Base-by-base conservation (phyloP, 257 asterid genomes). In the Solanum tarapatanum region DNA sequence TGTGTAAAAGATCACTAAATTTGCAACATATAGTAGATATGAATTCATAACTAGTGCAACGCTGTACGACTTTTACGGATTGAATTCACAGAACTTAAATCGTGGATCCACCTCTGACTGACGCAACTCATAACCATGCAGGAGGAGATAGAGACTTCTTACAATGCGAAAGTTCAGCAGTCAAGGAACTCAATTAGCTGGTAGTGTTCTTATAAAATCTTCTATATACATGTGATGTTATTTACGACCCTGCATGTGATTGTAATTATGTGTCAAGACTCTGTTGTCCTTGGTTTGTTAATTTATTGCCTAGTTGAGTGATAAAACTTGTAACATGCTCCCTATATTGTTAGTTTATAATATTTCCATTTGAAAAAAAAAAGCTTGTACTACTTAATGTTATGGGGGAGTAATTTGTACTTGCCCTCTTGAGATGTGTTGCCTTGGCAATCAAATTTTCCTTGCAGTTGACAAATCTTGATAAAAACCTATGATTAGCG, bases 81-180 rank as follows among this genome's bases (percentile, higher is more conserved):
- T 72, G 43, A 74, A 21, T 11, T 5, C 51, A 10, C 35, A 74
- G 16, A 74, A 73, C 45, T 17, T 73, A 35, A 17, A 73, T 73
- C 48, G 8, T 74, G 4, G 30, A 74, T 74, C 30, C 48, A 11
- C 82, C 9, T 55, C 64, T 33, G 82, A 73, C 48, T 35, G 4
- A 74, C 0, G 33, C 76, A 35, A 41, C 23, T 32, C 41, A 30
- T 77, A 68, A 64, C 84, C 74, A 26, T 92, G 94, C 98, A 96
- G 98, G 99, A 95, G 90, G 99, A 94, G 83, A 97, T 94, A 51
- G 98, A 94, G 90, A 90, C 87, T 84, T 45, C 90, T 16, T 93
- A 95, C 87, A 94, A 92, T 68, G 93, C 94, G 32, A 94, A 93
- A 91, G 87, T 91, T 89, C 93, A 95, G 92, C 94, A 93, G 87